A percentile compares a stretch with the other conserved stretches of the same genome.
These are phyloP conservation scores for Penicillium rolfsii DNA, from an alignment of 2,329 filamentous ascomycete genomes.

Conservation along the genomic window DNA sequence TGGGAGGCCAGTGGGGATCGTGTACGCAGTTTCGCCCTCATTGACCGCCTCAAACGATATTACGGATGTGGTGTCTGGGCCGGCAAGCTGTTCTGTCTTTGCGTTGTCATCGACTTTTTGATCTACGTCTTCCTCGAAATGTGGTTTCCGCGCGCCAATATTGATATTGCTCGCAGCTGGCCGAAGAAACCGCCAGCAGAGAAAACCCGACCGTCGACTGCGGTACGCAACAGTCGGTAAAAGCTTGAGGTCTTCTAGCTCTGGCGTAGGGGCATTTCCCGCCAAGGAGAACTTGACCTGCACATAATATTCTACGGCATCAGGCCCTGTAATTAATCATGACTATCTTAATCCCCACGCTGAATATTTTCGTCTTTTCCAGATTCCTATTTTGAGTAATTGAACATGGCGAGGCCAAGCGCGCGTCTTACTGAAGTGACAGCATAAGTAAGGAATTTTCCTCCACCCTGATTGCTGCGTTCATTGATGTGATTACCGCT, in stretches of 20 bases:
- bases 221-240: constrained; percentile 9
- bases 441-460: neutral
- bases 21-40: constrained; percentile 85
- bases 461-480: too few relatives aligned
- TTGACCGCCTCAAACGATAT: constrained; percentile 92
- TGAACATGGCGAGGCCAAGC: neutral
- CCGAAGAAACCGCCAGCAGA: constrained; percentile 66
- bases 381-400: neutral
- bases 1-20: constrained; percentile 73
- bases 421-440: neutral
- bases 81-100: constrained; percentile 94
- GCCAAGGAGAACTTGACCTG: neutral
- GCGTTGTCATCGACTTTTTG: constrained; percentile 90
- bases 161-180: constrained; percentile 91
- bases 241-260: neutral
- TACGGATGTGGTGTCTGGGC: constrained; percentile 99
- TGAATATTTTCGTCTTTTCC: neutral
- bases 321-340: neutral
- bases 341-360: neutral
- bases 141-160: constrained; percentile 78
- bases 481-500: constrained; percentile 19
- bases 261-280: neutral
- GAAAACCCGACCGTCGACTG: constrained; percentile 15
- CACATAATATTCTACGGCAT: neutral
- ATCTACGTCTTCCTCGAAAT: constrained; percentile 87